A percentile compares a stretch with the other conserved stretches of the same genome.
Evolutionary conservation across 2,329 filamentous ascomycete species (phyloP).

Genomic region (Colletotrichum ledebouriae): DNA sequence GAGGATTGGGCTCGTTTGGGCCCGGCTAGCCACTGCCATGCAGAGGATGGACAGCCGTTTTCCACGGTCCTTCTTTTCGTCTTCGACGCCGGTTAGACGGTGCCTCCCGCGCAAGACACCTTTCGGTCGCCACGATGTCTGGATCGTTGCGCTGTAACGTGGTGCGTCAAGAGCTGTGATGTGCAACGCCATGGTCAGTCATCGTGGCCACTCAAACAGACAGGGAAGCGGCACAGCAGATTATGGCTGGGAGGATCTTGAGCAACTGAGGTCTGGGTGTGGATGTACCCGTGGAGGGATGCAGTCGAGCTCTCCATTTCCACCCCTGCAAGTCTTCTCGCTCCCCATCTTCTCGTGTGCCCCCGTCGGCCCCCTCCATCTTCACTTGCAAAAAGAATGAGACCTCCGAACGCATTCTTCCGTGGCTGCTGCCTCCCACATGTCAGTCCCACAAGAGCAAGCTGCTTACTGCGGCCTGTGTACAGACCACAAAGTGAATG

Average conservation of each 20-base stretch:
- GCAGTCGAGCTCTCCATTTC: background rate
- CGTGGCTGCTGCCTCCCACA: conserved; percentile 13
- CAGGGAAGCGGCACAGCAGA: too few relatives aligned
- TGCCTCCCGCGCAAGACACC: background rate
- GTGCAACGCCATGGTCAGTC: too few relatives aligned
- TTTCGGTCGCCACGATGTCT: background rate
- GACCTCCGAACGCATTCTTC: background rate
- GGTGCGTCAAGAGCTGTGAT: too few relatives aligned
- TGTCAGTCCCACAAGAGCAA: conserved; percentile 16
- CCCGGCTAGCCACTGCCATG: background rate
- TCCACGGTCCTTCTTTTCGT: conserved; percentile 15
- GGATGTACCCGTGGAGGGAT: background rate
- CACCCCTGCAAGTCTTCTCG: conserved; percentile 5
- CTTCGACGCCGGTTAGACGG: conserved; percentile 19
- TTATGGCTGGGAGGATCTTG: conserved; percentile 5
- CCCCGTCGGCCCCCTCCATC: background rate
- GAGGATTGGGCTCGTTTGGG: conserved; percentile 3
- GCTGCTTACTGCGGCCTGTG: background rate
- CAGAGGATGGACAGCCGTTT: conserved; percentile 7
- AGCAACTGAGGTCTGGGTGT: background rate
- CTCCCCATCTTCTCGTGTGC: conserved; percentile 10
- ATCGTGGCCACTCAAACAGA: too few relatives aligned
- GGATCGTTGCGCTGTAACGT: conserved; percentile 2
- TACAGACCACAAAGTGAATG: background rate
- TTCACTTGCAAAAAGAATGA: background rate